phyloP scores from a whole-genome alignment of 768 basidiomycete genomes.

The Gymnopilus dilepis region DNA sequence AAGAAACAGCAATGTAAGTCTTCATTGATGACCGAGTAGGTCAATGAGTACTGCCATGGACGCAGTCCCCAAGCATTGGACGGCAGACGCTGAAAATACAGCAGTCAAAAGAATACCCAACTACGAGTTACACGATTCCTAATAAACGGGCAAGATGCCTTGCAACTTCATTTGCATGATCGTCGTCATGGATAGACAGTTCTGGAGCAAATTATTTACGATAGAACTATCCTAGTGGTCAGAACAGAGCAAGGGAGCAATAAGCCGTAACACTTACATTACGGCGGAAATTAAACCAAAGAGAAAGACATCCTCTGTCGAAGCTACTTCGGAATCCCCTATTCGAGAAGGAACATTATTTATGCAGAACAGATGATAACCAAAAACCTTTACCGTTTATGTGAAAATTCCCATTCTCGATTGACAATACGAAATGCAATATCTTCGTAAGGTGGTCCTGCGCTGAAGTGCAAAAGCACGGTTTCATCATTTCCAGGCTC shows the following conservation, averaged over 20 bases:
- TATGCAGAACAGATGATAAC: slow-evolving; percentile 1
- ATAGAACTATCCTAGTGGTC: slow-evolving; percentile 63
- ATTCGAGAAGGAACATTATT: slow-evolving; percentile 6
- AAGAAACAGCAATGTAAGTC: too few relatives aligned
- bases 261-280: slow-evolving; percentile 63
- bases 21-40: too few relatives aligned
- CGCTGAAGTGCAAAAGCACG: slow-evolving; percentile 89
- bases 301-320: slow-evolving; percentile 92
- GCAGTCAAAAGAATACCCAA: too few relatives aligned
- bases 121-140: too few relatives aligned
- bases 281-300: slow-evolving; percentile 96
- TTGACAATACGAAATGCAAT: slow-evolving; percentile 98
- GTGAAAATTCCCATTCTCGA: slow-evolving; percentile 97
- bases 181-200: neutral
- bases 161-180: too few relatives aligned
- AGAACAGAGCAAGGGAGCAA: slow-evolving; percentile 6
- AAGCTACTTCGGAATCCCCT: slow-evolving; percentile 98
- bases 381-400: slow-evolving; percentile 78
- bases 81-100: too few relatives aligned
- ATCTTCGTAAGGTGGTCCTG: slow-evolving; percentile 98
- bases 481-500: slow-evolving; percentile 96
- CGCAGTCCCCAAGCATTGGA: too few relatives aligned
- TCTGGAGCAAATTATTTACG: slow-evolving; percentile 58
- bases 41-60: too few relatives aligned
- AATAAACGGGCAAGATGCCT: too few relatives aligned